Conservation (phyloP, 2,329 filamentous ascomycete genomes). For the Trichoderma koningii region DNA sequence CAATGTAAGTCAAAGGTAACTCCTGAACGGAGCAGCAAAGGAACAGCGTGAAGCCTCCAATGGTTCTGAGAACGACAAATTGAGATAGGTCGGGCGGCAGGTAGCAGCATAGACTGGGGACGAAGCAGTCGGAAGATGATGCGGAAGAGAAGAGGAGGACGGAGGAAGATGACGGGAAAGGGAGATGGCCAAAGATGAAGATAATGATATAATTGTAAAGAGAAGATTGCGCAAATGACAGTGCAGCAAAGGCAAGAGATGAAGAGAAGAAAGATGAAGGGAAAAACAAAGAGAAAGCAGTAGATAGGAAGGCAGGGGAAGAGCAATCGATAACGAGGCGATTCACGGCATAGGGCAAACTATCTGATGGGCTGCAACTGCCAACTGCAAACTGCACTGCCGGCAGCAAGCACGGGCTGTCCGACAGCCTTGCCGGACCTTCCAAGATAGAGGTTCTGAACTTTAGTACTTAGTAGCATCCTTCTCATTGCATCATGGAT, state of each 20-base stretch:
- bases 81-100: too few relatives aligned
- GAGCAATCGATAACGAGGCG: background rate
- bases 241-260: background rate
- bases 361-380: too few relatives aligned
- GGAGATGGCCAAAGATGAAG: background rate
- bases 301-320: background rate
- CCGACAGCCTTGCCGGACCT: too few relatives aligned
- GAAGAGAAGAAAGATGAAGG: background rate
- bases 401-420: too few relatives aligned
- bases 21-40: background rate
- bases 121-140: background rate
- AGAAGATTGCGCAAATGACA: background rate
- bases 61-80: too few relatives aligned
- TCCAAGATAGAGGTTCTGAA: too few relatives aligned
- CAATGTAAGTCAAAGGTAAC: background rate
- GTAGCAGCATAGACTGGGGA: too few relatives aligned
- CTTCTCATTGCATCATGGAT: constrained; percentile 21
- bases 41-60: too few relatives aligned
- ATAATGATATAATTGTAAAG: background rate
- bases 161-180: background rate
- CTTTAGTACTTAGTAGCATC: background rate
- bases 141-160: background rate
- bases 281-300: background rate
- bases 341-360: too few relatives aligned
- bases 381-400: too few relatives aligned